These are phyloP conservation scores for Daldinia childiae DNA, from an alignment of 495 filamentous ascomycete species.

Conservation along the genomic window DNA sequence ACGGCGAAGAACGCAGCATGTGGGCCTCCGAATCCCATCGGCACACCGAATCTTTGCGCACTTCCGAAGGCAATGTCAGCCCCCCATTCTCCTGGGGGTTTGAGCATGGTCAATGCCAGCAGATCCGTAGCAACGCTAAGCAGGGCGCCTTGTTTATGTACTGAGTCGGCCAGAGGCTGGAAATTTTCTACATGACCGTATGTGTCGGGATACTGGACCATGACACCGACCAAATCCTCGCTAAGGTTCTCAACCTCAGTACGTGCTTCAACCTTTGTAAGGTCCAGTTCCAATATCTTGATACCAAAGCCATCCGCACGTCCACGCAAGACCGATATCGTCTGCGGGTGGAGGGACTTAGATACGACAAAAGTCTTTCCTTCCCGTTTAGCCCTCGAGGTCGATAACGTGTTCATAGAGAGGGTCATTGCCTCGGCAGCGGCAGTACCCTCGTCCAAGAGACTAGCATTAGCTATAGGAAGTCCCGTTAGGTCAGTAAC, in stretches of 20 bases:
- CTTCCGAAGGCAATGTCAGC: constrained; percentile 98
- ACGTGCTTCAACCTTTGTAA: constrained; percentile 66
- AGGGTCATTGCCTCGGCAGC: constrained; percentile 98
- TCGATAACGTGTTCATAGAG: constrained; percentile 79
- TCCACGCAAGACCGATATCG: constrained; percentile 83
- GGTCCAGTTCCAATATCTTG: constrained; percentile 75
- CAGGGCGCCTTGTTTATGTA: constrained; percentile 81
- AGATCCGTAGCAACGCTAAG: constrained; percentile 93
- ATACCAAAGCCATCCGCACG: constrained; percentile 96
- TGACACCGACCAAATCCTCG: constrained; percentile 86
- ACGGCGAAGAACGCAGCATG: constrained; percentile 98
- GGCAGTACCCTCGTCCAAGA: constrained; percentile 93
- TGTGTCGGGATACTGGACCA: constrained; percentile 95
- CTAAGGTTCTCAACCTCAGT: constrained; percentile 75
- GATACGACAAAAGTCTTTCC: constrained; percentile 88
- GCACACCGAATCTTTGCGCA: constrained; percentile 93
- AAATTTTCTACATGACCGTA: constrained; percentile 84
- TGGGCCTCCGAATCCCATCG: constrained; percentile 92
- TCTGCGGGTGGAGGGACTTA: constrained; percentile 86
- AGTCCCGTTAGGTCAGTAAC: constrained; percentile 90
- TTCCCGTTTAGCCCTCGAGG: constrained; percentile 74
- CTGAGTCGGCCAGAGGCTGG: constrained; percentile 73
- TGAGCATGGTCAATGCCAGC: constrained; percentile 87
- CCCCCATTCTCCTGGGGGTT: constrained; percentile 93
- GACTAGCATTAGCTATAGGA: constrained; percentile 91